A percentile compares a stretch with the other conserved stretches of the same genome.
phyloP scores from a whole-genome alignment of 805 yeast genomes.

The Suhomyces tanzawaensis region DNA sequence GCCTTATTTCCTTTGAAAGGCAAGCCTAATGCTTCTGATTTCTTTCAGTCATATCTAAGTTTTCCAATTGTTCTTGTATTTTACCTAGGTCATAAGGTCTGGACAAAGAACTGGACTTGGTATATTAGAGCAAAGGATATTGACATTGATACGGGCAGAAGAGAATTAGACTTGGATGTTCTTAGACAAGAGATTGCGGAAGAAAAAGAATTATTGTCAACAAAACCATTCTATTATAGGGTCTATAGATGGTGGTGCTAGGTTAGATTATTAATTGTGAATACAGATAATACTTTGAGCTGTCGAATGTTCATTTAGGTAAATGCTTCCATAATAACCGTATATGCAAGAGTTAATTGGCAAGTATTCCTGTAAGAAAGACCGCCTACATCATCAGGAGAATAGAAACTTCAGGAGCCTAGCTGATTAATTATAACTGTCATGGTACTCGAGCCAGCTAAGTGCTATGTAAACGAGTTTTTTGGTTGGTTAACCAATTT shows the following conservation, averaged over 20 bases:
- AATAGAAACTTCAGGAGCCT: no score
- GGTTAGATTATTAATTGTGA: no score
- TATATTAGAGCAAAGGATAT: constrained; percentile 46
- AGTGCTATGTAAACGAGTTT: no score
- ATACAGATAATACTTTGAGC: no score
- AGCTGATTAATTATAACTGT: no score
- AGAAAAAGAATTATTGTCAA: constrained; percentile 47
- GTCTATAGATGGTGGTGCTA: constrained; percentile 56
- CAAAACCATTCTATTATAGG: constrained; percentile 48
- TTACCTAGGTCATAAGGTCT: constrained; percentile 47
- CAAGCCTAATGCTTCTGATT: constrained; percentile 29
- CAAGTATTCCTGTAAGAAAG: no score
- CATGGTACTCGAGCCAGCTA: no score
- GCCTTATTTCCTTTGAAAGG: constrained; percentile 39
- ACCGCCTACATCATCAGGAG: no score
- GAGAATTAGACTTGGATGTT: constrained; percentile 54
- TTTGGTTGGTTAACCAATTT: no score
- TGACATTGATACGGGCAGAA: constrained; percentile 62
- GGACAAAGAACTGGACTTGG: constrained; percentile 45
- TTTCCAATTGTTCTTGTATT: constrained; percentile 42
- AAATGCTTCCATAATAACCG: no score
- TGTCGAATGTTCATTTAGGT: no score
- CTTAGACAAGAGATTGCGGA: constrained; percentile 55
- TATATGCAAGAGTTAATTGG: no score
- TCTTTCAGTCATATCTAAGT: constrained; percentile 47